A percentile compares a stretch with the other conserved stretches of the same genome.
These are phyloP conservation scores for Chiua virens DNA, from an alignment of 768 basidiomycete species.

Conservation along the genomic window DNA sequence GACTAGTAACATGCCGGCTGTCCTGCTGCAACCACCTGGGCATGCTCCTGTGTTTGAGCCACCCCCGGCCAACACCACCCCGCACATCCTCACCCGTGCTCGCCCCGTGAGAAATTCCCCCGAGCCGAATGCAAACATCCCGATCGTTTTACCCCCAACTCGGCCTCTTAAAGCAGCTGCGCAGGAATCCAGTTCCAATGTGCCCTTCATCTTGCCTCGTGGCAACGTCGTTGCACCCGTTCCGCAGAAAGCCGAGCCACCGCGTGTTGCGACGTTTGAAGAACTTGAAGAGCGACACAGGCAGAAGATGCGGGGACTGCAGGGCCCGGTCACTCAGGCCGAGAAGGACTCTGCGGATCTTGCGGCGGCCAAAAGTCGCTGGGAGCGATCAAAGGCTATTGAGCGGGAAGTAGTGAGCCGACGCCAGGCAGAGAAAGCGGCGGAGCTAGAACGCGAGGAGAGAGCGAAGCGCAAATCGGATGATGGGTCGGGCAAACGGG, in stretches of 20 bases:
- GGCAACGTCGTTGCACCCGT: conserved; percentile 37
- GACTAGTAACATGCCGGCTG: conserved; percentile 25
- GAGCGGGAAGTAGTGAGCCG: conserved; percentile 75
- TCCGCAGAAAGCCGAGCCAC: conserved; percentile 49
- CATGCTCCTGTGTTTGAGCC: conserved; percentile 29
- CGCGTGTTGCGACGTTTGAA: conserved; percentile 77
- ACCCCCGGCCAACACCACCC: conserved; percentile 16
- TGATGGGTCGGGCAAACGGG: conserved; percentile 40
- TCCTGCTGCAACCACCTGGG: conserved; percentile 31
- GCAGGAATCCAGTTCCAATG: conserved; percentile 34
- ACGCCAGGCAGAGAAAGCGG: conserved; percentile 70
- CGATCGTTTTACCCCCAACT: conserved; percentile 31
- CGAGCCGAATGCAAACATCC: conserved; percentile 28
- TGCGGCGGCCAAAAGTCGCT: conserved; percentile 72
- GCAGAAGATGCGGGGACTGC: conserved; percentile 78
- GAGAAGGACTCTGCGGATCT: conserved; percentile 77
- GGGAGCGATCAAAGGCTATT: conserved; percentile 73
- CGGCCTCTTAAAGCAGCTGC: conserved; percentile 36
- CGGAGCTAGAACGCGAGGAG: conserved; percentile 48
- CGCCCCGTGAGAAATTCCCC: conserved; percentile 18
- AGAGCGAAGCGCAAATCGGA: conserved; percentile 46
- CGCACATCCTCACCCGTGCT: conserved; percentile 23
- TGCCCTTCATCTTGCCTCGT: conserved; percentile 47
- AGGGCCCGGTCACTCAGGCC: conserved; percentile 80
- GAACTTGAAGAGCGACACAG: conserved; percentile 85